phyloP scores from a whole-genome alignment of 139 green algal species.

The Auxenochlorella pyrenoidosa region DNA sequence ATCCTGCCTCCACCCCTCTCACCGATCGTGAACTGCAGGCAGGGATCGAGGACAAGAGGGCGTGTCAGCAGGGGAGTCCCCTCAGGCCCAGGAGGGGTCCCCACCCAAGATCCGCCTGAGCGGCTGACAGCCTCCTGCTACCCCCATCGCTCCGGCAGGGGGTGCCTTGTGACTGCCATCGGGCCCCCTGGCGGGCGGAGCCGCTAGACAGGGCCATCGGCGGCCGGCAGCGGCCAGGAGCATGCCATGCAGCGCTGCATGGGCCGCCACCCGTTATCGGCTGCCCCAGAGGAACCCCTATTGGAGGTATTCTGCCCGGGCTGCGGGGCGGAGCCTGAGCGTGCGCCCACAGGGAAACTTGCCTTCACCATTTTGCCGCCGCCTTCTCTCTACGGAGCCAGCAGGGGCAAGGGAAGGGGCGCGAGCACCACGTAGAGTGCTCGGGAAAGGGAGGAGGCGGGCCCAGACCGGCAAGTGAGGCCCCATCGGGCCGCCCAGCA shows the following conservation, averaged over 20 bases:
- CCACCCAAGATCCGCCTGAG: no score
- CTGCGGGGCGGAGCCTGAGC: no score
- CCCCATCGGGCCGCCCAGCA: no score
- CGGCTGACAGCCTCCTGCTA: no score
- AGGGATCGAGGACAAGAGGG: neutral
- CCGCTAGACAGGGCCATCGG: no score
- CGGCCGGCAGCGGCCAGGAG: neutral
- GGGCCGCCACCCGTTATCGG: neutral
- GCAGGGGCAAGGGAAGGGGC: neutral
- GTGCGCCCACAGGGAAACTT: neutral
- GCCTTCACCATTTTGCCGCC: neutral
- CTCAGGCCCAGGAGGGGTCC: no score
- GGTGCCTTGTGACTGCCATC: no score
- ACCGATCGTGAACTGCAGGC: conserved; percentile 39
- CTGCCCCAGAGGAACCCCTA: neutral
- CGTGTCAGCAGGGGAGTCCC: neutral
- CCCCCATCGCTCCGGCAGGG: no score
- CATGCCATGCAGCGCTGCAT: conserved; percentile 7
- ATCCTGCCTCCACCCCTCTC: neutral
- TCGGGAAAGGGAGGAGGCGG: neutral
- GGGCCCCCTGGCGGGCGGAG: no score
- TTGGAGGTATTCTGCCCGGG: neutral
- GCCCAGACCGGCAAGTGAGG: neutral
- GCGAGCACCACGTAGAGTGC: neutral
- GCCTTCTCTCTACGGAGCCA: neutral